Conservation (phyloP, 345 rosid genomes). For the Dipteronia sinensis region DNA sequence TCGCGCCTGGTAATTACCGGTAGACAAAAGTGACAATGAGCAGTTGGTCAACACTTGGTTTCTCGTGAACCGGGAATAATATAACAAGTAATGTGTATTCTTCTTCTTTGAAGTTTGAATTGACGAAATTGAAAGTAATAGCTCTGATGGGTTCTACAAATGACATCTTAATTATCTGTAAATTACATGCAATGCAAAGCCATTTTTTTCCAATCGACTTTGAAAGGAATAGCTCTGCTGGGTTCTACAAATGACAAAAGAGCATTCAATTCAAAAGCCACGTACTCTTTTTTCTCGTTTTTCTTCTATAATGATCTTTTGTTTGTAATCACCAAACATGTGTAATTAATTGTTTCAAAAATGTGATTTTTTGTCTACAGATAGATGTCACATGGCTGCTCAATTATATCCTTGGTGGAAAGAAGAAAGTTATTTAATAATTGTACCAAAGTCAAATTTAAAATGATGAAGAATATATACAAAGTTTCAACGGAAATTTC, state of each 20-base stretch:
- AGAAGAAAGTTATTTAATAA: no score
- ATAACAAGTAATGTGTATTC: background rate
- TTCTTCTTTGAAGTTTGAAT: constrained; percentile 6
- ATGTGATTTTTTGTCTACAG: background rate
- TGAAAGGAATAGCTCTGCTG: background rate
- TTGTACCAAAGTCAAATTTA: no score
- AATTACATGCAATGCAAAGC: no score
- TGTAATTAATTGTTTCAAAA: no score
- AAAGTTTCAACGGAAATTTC: no score
- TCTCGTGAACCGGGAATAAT: background rate
- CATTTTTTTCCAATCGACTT: background rate
- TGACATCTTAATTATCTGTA: background rate
- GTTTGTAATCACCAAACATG: no score
- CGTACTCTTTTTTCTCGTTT: no score
- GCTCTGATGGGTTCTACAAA: background rate
- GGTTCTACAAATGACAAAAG: background rate
- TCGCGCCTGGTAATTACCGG: no score
- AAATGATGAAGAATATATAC: no score
- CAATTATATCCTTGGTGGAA: background rate
- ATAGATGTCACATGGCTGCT: background rate
- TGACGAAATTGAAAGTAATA: constrained; percentile 2
- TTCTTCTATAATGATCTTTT: no score
- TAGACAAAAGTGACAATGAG: background rate
- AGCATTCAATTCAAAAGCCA: background rate
- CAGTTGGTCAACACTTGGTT: background rate